phyloP scores from a whole-genome alignment of 495 filamentous ascomycete genomes.

The Talaromyces liani region DNA sequence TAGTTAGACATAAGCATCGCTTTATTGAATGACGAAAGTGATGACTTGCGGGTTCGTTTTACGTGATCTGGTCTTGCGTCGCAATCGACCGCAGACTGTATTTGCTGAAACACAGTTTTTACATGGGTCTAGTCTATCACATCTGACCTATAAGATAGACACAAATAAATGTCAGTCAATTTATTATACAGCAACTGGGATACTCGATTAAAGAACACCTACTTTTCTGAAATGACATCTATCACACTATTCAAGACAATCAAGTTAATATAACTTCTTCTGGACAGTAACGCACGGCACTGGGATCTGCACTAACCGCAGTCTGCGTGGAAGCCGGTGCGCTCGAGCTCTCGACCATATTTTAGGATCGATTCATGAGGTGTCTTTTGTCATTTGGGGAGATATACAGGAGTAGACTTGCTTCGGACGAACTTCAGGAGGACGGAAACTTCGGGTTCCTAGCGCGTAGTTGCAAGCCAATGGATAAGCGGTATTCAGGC shows the following conservation, averaged over 20 bases:
- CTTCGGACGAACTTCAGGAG: neutral
- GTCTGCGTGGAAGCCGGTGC: neutral
- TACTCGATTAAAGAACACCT: neutral
- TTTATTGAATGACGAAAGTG: neutral
- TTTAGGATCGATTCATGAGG: neutral
- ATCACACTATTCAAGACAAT: neutral
- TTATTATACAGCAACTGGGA: neutral
- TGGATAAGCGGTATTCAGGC: neutral
- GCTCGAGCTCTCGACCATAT: neutral
- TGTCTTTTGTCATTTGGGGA: neutral
- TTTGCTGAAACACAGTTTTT: conserved; percentile 7
- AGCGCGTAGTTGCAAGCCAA: neutral
- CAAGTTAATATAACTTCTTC: neutral
- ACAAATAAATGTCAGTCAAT: neutral
- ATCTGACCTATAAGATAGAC: neutral
- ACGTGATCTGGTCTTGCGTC: neutral
- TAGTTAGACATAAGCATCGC: neutral
- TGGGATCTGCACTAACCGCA: neutral
- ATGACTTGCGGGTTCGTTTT: neutral
- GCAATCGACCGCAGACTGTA: neutral
- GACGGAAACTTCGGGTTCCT: neutral
- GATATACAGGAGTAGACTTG: neutral
- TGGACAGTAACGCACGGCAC: neutral
- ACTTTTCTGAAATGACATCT: neutral
- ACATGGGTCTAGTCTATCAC: conserved; percentile 4